Percentiles rank a stretch among this genome's conserved stretches.
These are phyloP conservation scores for Boletus rufocinnamomeus DNA, from an alignment of 768 basidiomycete species.

Conservation along the genomic window DNA sequence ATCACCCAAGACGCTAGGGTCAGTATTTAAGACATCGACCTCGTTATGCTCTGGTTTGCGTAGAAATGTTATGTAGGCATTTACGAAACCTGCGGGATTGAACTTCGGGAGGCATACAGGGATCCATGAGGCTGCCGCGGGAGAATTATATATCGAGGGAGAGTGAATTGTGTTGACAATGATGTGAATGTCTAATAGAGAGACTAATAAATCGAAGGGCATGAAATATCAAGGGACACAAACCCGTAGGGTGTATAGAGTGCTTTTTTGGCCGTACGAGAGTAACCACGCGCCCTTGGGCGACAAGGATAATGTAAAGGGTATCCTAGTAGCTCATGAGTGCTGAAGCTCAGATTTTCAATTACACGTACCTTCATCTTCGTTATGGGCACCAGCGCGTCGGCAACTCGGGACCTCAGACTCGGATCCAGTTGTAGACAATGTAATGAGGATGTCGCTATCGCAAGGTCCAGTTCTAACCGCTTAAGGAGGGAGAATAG, in stretches of 20 bases:
- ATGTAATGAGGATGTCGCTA: conserved; percentile 77
- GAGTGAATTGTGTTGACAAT: conserved; percentile 88
- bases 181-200: conserved; percentile 73
- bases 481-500: conserved; percentile 69
- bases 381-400: conserved; percentile 73
- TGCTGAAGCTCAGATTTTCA: not conserved
- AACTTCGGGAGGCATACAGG: conserved; percentile 96
- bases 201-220: not conserved
- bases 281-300: conserved; percentile 76
- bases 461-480: conserved; percentile 78
- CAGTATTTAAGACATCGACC: conserved; percentile 1
- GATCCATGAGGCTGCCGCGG: conserved; percentile 86
- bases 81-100: conserved; percentile 85
- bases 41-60: conserved; percentile 39
- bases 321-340: conserved; percentile 60
- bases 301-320: conserved; percentile 87
- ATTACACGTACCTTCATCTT: conserved; percentile 71
- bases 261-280: conserved; percentile 90
- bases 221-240: conserved; percentile 14
- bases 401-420: conserved; percentile 74
- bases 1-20: conserved; percentile 1
- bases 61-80: conserved; percentile 83
- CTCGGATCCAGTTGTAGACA: conserved; percentile 74
- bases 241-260: conserved; percentile 92
- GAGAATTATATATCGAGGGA: conserved; percentile 74